These are phyloP conservation scores for Beauveria asiatica DNA, from an alignment of 2,329 filamentous ascomycete species.

Conservation along the genomic window DNA sequence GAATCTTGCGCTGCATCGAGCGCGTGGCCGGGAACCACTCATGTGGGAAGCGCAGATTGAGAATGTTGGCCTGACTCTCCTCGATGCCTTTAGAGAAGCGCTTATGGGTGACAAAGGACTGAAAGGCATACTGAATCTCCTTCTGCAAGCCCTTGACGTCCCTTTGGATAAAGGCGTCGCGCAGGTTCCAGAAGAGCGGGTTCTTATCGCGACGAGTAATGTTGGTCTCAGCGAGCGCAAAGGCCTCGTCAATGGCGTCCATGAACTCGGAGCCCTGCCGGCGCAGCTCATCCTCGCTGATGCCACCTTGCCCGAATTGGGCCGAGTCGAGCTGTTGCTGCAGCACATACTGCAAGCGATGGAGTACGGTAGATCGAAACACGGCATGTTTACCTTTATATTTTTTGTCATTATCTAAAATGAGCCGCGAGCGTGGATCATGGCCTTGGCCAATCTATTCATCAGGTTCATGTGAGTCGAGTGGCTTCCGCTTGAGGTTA, in stretches of 20 bases:
- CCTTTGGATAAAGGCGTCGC: conserved; percentile 47
- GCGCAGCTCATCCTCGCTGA: conserved; percentile 32
- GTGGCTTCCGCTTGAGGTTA: neutral
- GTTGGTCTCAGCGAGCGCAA: conserved; percentile 33
- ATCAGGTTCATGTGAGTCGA: neutral
- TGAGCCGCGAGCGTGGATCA: conserved; percentile 25
- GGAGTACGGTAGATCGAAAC: conserved; percentile 26
- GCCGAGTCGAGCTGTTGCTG: conserved; percentile 17
- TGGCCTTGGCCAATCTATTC: conserved; percentile 24
- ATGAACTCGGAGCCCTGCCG: conserved; percentile 38
- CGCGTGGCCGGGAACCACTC: conserved; percentile 91
- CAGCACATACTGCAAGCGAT: conserved; percentile 29
- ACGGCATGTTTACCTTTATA: conserved; percentile 22
- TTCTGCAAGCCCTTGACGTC: conserved; percentile 42
- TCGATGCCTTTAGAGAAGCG: conserved; percentile 48
- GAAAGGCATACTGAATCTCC: conserved; percentile 62
- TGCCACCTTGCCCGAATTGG: conserved; percentile 18
- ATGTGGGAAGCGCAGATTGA: conserved; percentile 79
- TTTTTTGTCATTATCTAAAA: conserved; percentile 18
- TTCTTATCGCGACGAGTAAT: conserved; percentile 34
- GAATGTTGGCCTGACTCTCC: conserved; percentile 53
- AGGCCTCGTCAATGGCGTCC: conserved; percentile 32
- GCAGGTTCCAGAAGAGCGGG: conserved; percentile 49
- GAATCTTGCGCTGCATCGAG: conserved; percentile 69
- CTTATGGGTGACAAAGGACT: conserved; percentile 51